Conservation (phyloP, 176 grass and related monocot genomes). For the maize (Zea mays) region DNA sequence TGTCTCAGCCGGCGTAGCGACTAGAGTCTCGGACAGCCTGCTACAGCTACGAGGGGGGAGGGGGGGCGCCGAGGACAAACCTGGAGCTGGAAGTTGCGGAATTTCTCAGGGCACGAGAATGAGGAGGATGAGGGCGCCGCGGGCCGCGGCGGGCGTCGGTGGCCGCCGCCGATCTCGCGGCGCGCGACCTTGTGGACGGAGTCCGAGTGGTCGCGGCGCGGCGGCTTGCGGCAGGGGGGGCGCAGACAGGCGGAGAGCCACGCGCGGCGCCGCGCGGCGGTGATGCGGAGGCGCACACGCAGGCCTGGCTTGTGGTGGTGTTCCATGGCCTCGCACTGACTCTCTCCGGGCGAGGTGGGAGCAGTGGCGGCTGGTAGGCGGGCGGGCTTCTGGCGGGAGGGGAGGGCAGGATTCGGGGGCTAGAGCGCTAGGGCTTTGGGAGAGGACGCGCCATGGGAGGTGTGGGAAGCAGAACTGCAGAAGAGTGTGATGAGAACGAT, state of each 20-base stretch:
- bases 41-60: background rate
- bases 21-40: background rate
- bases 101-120: constrained; percentile 58
- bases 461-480: background rate
- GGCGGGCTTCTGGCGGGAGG: background rate
- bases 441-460: constrained; percentile 34
- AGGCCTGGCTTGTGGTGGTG: constrained; percentile 47
- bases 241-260: constrained; percentile 39
- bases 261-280: constrained; percentile 45
- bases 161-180: constrained; percentile 61
- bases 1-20: background rate
- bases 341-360: background rate
- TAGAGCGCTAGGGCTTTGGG: constrained; percentile 39
- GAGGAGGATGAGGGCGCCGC: constrained; percentile 39
- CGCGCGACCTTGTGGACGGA: constrained; percentile 51
- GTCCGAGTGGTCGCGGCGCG: constrained; percentile 44
- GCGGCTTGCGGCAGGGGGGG: constrained; percentile 30
- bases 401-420: background rate
- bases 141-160: constrained; percentile 40
- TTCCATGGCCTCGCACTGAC: constrained; percentile 34
- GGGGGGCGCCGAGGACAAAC: background rate
- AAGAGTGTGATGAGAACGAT: background rate
- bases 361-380: background rate
- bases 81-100: constrained; percentile 64
- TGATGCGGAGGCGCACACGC: constrained; percentile 55